Conservation (phyloP, 164 flowering plant species). For the Berberis thunbergii region DNA sequence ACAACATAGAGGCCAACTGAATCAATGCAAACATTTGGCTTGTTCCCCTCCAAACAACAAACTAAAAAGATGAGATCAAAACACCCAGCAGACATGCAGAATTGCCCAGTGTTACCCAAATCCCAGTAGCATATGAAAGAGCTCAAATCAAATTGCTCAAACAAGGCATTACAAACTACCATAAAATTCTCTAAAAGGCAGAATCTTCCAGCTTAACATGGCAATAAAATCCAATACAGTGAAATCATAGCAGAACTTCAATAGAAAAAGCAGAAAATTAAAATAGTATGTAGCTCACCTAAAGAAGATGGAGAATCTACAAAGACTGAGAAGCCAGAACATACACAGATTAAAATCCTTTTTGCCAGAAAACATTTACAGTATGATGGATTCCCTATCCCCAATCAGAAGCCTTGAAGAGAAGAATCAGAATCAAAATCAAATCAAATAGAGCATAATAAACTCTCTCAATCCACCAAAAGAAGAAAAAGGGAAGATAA, state of each 20-base stretch:
- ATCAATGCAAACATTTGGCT: neutral
- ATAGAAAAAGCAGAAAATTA: neutral
- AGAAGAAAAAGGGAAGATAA: neutral
- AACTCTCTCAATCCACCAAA: neutral
- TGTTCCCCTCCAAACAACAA: neutral
- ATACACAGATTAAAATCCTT: conserved; percentile 28
- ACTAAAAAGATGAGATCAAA: neutral
- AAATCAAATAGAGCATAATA: neutral
- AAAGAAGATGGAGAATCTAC: conserved; percentile 21
- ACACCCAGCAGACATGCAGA: conserved; percentile 10
- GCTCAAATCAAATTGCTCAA: too few species aligned
- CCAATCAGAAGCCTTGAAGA: too few species aligned
- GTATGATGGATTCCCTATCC: too few species aligned
- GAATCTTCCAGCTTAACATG: conserved; percentile 31
- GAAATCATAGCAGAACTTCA: neutral
- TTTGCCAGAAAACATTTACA: too few species aligned
- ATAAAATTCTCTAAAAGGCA: neutral
- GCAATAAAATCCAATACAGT: conserved; percentile 8
- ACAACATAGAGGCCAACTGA: neutral
- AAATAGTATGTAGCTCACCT: conserved; percentile 26
- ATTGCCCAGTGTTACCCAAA: neutral
- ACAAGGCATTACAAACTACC: neutral
- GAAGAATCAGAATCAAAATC: conserved; percentile 7
- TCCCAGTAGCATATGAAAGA: neutral
- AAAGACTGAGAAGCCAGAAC: conserved; percentile 18